Conservation (phyloP, 1,284 basidiomycete genomes). For the Cyathus olla region DNA sequence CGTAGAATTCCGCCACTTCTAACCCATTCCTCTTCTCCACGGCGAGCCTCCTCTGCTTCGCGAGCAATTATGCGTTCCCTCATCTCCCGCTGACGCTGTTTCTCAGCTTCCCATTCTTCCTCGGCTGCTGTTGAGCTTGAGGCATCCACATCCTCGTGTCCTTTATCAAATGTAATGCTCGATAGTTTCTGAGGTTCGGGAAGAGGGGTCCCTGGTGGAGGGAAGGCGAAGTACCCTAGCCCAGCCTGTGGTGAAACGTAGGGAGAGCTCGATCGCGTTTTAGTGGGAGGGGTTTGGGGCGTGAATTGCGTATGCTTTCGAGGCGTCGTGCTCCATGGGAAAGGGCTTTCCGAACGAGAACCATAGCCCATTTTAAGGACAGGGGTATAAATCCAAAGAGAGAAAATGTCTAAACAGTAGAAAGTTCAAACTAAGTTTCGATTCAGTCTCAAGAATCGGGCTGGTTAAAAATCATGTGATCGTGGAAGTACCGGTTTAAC, state of each 20-base stretch:
- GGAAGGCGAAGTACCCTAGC: slow-evolving; percentile 21
- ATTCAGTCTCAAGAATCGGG: no score
- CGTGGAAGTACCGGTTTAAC: no score
- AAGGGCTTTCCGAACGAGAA: no score
- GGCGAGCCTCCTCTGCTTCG: slow-evolving; percentile 41
- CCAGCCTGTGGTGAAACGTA: not conserved
- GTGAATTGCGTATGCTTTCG: no score
- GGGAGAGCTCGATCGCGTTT: no score
- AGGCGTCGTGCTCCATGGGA: no score
- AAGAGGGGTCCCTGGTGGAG: not conserved
- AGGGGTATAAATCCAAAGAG: no score
- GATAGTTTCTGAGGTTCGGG: not conserved
- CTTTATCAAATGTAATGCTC: not conserved
- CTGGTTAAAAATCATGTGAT: no score
- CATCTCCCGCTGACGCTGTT: not conserved
- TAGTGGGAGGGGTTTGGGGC: no score
- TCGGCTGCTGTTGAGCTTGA: not conserved
- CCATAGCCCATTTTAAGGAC: no score
- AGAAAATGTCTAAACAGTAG: no score
- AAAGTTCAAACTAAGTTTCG: no score
- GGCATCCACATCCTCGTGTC: not conserved
- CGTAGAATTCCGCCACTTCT: slow-evolving; percentile 65
- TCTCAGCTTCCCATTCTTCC: slow-evolving; percentile 3
- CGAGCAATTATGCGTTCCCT: not conserved
- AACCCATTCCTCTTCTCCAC: slow-evolving; percentile 70